Evolutionary conservation across 2,329 filamentous ascomycete genomes (phyloP), one percentile per base, ranked within the genome.

Genomic region (Alternaria postmessia): DNA sequence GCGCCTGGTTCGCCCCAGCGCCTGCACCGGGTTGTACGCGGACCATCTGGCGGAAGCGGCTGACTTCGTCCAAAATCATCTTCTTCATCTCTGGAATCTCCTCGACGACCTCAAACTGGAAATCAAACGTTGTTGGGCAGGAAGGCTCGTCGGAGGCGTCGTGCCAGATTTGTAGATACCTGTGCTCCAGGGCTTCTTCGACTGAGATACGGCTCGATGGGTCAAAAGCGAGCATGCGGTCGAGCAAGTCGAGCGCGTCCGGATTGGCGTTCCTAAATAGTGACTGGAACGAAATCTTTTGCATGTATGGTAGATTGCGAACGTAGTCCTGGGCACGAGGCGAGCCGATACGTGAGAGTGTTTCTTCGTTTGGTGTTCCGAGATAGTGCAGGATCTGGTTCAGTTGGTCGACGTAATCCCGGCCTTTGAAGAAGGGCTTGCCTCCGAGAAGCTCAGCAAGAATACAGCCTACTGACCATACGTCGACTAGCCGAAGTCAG

Each of bases 321-420:
- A 99, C 95, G 81, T 99, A 99, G 81, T 99, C 95, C 81, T 98
- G 95, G 16, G 95, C 95, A 66, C 95, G 91, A 11, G 93, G 93
- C 5, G 94, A 97, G 55, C 95, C 95, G 75, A 99, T 99, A 67
- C 95, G 92, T 26, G 88, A 90, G 20, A 99, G 86, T 0, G 95
- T 99, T 78, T 96, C 93, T 80, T 98, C 94, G 76, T 94, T 96
- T 41, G 95, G 95, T 1, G 94, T 99, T 66, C 95, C 95, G 54
- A 99, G 90, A 78, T 96, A 97, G 84, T 98, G 94, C 57, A 99
- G 87, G 75, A 99, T 99, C 82, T 99, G 95, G 85, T 99, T 99
- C 67, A 99, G 88, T 84, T 99, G 95, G 81, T 99, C 95, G 80
- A 99, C 95, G 76, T 99, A 99, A 83, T 99, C 95, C 64, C 95